Evolutionary conservation across 1,139 yeast species (phyloP).

Genomic region (Magnusiomyces suaveolens): DNA sequence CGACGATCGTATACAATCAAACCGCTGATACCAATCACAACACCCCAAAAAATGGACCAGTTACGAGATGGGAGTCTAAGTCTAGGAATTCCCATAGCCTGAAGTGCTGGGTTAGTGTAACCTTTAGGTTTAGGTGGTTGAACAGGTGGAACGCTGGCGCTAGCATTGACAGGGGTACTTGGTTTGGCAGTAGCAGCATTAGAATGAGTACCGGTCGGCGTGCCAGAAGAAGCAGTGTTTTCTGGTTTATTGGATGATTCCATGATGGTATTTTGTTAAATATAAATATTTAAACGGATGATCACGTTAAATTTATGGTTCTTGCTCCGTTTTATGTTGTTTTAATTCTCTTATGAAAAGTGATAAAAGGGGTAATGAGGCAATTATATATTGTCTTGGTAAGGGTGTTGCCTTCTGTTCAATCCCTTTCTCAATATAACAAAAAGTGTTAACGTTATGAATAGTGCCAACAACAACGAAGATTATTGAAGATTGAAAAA

Average conservation of each 20-base stretch:
- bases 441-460: too few species aligned
- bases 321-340: not conserved
- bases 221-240: not conserved
- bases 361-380: too few species aligned
- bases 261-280: not conserved
- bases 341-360: too few species aligned
- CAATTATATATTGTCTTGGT: too few species aligned
- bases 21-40: slow-evolving; percentile 56
- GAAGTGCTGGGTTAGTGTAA: slow-evolving; percentile 76
- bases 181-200: not conserved
- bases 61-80: slow-evolving; percentile 78
- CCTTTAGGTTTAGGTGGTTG: slow-evolving; percentile 33
- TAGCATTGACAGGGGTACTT: too few species aligned
- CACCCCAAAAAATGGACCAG: slow-evolving; percentile 85
- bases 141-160: slow-evolving; percentile 7
- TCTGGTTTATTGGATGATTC: not conserved
- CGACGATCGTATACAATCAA: slow-evolving; percentile 70
- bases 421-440: too few species aligned
- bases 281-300: not conserved
- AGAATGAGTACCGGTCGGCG: not conserved
- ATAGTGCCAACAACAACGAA: not conserved
- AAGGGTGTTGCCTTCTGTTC: too few species aligned
- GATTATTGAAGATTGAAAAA: not conserved
- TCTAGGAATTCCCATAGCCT: slow-evolving; percentile 77
- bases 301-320: not conserved